phyloP scores from a whole-genome alignment of 192 early-diverging fungal species.

The Rhizophagus clarus region DNA sequence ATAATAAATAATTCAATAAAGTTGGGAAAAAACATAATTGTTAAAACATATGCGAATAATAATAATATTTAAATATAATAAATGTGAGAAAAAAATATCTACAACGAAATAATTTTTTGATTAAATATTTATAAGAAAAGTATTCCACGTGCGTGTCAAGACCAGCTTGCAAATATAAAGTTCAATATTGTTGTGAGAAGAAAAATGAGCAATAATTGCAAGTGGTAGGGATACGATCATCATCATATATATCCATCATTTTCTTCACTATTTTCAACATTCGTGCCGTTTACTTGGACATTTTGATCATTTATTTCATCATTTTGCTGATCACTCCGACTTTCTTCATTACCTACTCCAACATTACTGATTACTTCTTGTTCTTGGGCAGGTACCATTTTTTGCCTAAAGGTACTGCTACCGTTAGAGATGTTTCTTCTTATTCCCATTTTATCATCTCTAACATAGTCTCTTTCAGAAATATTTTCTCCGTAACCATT shows the following conservation, averaged over 20 bases:
- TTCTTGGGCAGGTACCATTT: background rate
- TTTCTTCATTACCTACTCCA: background rate
- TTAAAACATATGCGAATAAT: background rate
- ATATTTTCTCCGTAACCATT: background rate
- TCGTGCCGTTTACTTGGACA: background rate
- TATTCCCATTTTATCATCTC: background rate
- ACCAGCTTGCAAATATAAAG: background rate
- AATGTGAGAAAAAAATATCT: background rate
- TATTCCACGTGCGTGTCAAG: background rate
- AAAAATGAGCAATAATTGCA: background rate
- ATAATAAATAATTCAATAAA: background rate
- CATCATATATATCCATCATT: background rate
- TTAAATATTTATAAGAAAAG: background rate
- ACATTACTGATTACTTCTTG: background rate
- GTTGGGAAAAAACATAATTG: background rate
- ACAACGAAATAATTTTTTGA: background rate
- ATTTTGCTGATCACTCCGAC: background rate
- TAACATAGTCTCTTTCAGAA: background rate
- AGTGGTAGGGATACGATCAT: background rate
- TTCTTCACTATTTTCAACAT: background rate
- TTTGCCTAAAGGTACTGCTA: background rate
- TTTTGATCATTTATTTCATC: background rate
- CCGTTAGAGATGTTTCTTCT: background rate
- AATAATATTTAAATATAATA: background rate
- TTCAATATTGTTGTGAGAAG: background rate